Percentiles rank a stretch among this genome's conserved stretches.
Evolutionary conservation across 257 asterid genomes (phyloP).

Genomic region (Orobanche coerulescens): DNA sequence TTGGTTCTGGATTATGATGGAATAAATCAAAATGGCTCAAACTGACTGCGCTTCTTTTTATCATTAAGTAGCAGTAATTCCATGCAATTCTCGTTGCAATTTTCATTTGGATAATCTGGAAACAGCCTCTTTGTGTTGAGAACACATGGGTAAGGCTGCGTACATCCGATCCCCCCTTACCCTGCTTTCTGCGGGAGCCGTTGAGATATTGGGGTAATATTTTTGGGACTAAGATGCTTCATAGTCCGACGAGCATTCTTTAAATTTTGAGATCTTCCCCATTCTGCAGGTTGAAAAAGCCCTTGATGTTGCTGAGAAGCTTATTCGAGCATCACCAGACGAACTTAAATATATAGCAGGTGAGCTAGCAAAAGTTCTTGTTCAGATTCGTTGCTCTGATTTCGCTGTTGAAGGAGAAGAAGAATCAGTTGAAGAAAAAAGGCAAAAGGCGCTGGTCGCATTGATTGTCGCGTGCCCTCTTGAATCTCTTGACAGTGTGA

Average conservation of each 20-base stretch:
- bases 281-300: constrained; percentile 75
- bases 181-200: too few species aligned
- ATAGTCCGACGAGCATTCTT: background rate
- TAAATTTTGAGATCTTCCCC: constrained; percentile 12
- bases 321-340: constrained; percentile 89
- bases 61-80: too few species aligned
- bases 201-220: too few species aligned
- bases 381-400: constrained; percentile 83
- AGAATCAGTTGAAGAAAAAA: constrained; percentile 78
- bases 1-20: too few species aligned
- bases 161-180: too few species aligned
- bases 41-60: too few species aligned
- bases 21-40: too few species aligned
- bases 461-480: constrained; percentile 62
- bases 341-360: constrained; percentile 75
- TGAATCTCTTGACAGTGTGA: constrained; percentile 66
- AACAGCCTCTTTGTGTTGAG: too few species aligned
- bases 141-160: too few species aligned
- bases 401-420: constrained; percentile 75
- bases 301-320: constrained; percentile 80
- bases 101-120: too few species aligned
- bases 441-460: constrained; percentile 77
- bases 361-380: constrained; percentile 64
- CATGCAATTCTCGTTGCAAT: too few species aligned
- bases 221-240: background rate